A percentile compares a stretch with the other conserved stretches of the same genome.
These are phyloP conservation scores for Podospora pseudoanserina DNA, from an alignment of 495 filamentous ascomycete species.

Conservation along the genomic window DNA sequence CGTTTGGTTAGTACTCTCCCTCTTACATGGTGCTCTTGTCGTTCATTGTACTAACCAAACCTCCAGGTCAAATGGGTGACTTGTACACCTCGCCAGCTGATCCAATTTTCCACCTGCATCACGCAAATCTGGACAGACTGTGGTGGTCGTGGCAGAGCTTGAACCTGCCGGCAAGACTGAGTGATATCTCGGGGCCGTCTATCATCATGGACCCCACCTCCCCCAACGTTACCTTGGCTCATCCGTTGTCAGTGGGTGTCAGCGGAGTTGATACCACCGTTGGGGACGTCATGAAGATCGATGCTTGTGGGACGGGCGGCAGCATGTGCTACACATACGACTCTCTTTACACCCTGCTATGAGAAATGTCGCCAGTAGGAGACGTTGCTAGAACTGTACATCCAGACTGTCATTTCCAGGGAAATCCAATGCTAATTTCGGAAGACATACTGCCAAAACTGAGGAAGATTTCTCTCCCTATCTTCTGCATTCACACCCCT, in stretches of 20 bases:
- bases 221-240: slow-evolving; percentile 33
- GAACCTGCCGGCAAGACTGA: slow-evolving; percentile 32
- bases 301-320: slow-evolving; percentile 25
- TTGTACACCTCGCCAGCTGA: slow-evolving; percentile 37
- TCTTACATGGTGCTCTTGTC: neutral
- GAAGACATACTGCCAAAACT: too few species aligned
- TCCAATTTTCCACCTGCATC: slow-evolving; percentile 44
- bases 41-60: too few species aligned
- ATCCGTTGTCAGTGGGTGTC: slow-evolving; percentile 31
- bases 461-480: too few species aligned
- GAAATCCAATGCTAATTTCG: too few species aligned
- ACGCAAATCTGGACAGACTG: slow-evolving; percentile 41
- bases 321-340: slow-evolving; percentile 43
- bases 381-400: too few species aligned
- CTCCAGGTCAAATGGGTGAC: slow-evolving; percentile 36
- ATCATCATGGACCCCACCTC: slow-evolving; percentile 25
- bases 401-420: too few species aligned
- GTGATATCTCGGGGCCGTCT: slow-evolving; percentile 35
- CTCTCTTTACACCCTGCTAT: slow-evolving; percentile 16
- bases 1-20: slow-evolving; percentile 3
- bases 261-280: slow-evolving; percentile 33
- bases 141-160: slow-evolving; percentile 41
- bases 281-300: slow-evolving; percentile 36
- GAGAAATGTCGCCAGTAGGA: too few species aligned
- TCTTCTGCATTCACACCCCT: too few species aligned